Evolutionary conservation across 1,284 basidiomycete species (phyloP).

Genomic region (Flammula alnicola): DNA sequence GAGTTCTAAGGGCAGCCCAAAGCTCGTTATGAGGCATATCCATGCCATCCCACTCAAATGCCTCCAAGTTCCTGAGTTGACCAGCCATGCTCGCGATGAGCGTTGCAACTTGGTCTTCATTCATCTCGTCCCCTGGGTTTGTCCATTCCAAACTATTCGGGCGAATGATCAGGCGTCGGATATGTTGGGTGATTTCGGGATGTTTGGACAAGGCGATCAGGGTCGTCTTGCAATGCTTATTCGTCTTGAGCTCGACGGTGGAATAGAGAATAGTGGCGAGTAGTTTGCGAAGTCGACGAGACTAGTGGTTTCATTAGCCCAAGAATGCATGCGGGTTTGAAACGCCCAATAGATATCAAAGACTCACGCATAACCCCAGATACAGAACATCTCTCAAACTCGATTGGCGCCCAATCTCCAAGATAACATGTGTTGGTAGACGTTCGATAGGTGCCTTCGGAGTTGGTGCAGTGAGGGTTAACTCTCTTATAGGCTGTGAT

Average conservation of each 20-base stretch:
- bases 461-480: not conserved
- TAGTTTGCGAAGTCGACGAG: conserved; percentile 41
- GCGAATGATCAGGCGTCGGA: conserved; percentile 50
- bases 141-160: conserved; percentile 45
- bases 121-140: conserved; percentile 34
- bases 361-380: conserved; percentile 51
- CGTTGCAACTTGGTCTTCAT: conserved; percentile 37
- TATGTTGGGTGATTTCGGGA: conserved; percentile 52
- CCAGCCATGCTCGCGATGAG: conserved; percentile 40
- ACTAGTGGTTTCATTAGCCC: conserved; percentile 21
- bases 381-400: conserved; percentile 47
- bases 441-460: conserved; percentile 16
- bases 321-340: conserved; percentile 1
- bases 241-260: conserved; percentile 41
- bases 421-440: conserved; percentile 52
- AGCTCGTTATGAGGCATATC: conserved; percentile 57
- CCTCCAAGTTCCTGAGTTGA: conserved; percentile 48
- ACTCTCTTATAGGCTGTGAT: not conserved
- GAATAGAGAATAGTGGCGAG: conserved; percentile 52
- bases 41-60: conserved; percentile 61
- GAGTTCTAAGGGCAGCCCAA: conserved; percentile 53
- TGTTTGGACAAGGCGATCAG: conserved; percentile 47
- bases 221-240: conserved; percentile 48
- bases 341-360: conserved; percentile 5
- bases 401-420: conserved; percentile 51